phyloP scores from a whole-genome alignment of 1,284 basidiomycete genomes.

The Cutaneotrichosporon dermatis region DNA sequence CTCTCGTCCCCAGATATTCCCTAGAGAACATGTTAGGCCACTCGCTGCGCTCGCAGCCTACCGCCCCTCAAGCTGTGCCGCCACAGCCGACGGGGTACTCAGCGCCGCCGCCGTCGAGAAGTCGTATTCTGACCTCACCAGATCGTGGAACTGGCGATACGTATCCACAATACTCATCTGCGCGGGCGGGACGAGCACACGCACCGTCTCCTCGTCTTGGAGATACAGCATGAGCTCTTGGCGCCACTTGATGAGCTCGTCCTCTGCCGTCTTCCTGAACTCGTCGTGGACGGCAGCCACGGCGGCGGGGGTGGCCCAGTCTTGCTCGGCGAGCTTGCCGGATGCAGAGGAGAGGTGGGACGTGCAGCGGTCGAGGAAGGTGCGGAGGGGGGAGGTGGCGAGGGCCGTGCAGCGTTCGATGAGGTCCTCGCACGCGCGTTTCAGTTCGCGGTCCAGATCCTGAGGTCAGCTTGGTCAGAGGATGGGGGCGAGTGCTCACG shows the following conservation, averaged over 20 bases:
- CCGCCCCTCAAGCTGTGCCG: slow-evolving; percentile 14
- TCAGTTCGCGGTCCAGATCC: slow-evolving; percentile 76
- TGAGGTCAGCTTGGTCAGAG: too few relatives aligned
- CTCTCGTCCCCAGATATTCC: neutral
- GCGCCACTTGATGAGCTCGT: slow-evolving; percentile 58
- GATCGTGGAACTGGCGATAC: slow-evolving; percentile 64
- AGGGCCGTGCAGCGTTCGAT: slow-evolving; percentile 61
- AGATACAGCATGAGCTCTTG: slow-evolving; percentile 66
- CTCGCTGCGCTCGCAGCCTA: neutral
- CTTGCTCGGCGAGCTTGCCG: slow-evolving; percentile 52
- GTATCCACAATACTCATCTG: slow-evolving; percentile 65
- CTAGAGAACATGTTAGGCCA: neutral
- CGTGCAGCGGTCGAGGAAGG: slow-evolving; percentile 58
- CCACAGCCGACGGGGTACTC: slow-evolving; percentile 43
- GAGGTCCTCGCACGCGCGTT: slow-evolving; percentile 72
- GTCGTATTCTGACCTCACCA: slow-evolving; percentile 51
- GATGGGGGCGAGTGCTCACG: slow-evolving; percentile 26
- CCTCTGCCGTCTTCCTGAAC: slow-evolving; percentile 53
- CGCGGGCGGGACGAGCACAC: slow-evolving; percentile 69
- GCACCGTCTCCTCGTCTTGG: slow-evolving; percentile 69
- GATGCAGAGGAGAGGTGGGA: slow-evolving; percentile 35
- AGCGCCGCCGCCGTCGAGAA: slow-evolving; percentile 48
- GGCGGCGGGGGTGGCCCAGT: slow-evolving; percentile 50
- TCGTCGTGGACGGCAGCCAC: slow-evolving; percentile 54
- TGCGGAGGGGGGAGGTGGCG: slow-evolving; percentile 55